These are phyloP conservation scores for Daldinia concentrica DNA, from an alignment of 495 filamentous ascomycete species.

Conservation along the genomic window DNA sequence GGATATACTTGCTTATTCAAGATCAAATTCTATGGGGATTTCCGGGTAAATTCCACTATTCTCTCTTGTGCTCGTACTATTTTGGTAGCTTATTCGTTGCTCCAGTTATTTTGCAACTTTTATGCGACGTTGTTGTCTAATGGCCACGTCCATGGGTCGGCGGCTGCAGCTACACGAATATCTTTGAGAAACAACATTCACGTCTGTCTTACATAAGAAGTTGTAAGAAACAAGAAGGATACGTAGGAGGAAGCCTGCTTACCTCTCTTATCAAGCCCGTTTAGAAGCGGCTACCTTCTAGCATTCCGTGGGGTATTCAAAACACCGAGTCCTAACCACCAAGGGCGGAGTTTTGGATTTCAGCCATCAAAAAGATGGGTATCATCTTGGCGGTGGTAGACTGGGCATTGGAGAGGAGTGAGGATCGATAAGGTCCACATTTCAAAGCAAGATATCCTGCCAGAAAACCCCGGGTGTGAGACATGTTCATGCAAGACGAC, in stretches of 20 bases:
- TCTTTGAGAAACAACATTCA: conserved; percentile 13
- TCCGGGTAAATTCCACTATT: not conserved
- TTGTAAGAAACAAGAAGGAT: not conserved
- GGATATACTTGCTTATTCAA: not conserved
- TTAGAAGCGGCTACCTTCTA: conserved; percentile 5
- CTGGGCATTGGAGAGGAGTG: not conserved
- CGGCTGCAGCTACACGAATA: conserved; percentile 35
- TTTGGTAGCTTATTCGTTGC: not conserved
- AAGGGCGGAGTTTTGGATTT: conserved; percentile 3
- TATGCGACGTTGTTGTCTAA: conserved; percentile 7
- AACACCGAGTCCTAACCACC: not conserved
- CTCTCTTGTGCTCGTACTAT: not conserved
- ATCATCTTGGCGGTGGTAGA: not conserved
- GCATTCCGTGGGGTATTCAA: not conserved
- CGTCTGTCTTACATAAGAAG: conserved; percentile 16
- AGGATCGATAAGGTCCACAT: not conserved
- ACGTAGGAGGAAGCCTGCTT: conserved; percentile 15
- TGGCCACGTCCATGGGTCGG: not conserved
- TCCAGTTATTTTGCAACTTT: not conserved
- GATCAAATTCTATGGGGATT: not conserved
- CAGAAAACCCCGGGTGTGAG: conserved; percentile 15
- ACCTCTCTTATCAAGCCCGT: conserved; percentile 12
- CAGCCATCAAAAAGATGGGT: not conserved
- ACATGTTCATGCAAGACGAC: conserved; percentile 32
- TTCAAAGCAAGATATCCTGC: conserved; percentile 24